These are phyloP conservation scores for Rhodotorula taiwanensis DNA, from an alignment of 768 basidiomycete genomes.

Conservation along the genomic window DNA sequence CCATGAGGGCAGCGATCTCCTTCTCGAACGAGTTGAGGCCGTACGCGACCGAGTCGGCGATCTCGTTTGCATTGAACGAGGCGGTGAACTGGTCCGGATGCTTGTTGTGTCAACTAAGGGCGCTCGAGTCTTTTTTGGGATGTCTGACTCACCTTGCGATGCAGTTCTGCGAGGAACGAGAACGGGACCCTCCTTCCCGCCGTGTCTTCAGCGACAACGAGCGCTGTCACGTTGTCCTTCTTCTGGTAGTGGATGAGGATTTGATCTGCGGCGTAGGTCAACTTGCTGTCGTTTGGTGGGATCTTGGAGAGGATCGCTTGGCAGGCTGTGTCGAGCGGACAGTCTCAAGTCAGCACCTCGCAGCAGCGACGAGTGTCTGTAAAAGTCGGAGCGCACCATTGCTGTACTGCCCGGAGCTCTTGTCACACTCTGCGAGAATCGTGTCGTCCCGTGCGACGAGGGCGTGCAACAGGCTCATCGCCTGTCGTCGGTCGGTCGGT, in stretches of 20 bases:
- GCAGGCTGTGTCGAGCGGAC: constrained; percentile 7
- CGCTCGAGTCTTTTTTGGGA: too few species aligned
- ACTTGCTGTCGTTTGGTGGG: constrained; percentile 72
- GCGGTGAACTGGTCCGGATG: constrained; percentile 48
- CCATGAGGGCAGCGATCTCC: constrained; percentile 44
- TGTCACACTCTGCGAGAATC: constrained; percentile 25
- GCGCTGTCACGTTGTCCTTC: constrained; percentile 70
- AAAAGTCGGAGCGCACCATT: not conserved
- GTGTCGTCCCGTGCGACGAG: constrained; percentile 21
- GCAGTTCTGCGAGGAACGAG: constrained; percentile 79
- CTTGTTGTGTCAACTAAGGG: too few species aligned
- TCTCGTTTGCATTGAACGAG: constrained; percentile 42
- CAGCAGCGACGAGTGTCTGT: not conserved
- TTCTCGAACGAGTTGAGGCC: constrained; percentile 46
- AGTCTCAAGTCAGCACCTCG: too few species aligned
- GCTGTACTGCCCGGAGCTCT: not conserved
- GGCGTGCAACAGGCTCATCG: constrained; percentile 32
- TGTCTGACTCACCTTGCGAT: constrained; percentile 49
- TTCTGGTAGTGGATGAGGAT: constrained; percentile 40
- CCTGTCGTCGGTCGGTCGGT: too few species aligned
- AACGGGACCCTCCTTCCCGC: constrained; percentile 90
- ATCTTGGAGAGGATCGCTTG: constrained; percentile 88
- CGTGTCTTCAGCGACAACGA: constrained; percentile 91
- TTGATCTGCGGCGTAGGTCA: constrained; percentile 44
- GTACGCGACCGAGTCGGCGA: constrained; percentile 44